These are phyloP conservation scores for Diaporthe capsici DNA, from an alignment of 2,329 filamentous ascomycete species.

Conservation along the genomic window DNA sequence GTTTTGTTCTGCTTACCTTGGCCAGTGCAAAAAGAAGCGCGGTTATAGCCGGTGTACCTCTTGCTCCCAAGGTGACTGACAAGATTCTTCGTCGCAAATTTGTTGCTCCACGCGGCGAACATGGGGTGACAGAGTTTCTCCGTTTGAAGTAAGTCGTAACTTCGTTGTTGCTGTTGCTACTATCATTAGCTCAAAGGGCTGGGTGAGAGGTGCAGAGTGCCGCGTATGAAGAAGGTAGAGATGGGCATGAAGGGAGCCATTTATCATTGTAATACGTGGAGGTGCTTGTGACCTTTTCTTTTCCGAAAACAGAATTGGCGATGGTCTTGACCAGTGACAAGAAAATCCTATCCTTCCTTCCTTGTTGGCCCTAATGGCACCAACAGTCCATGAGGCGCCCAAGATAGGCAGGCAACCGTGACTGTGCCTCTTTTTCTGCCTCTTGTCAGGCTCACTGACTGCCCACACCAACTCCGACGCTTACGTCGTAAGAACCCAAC, in stretches of 20 bases:
- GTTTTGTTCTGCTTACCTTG: constrained; percentile 5
- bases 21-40: background rate
- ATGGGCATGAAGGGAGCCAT: background rate
- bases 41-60: background rate
- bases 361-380: background rate
- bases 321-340: background rate
- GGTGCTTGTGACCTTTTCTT: background rate
- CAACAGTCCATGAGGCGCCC: background rate
- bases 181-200: background rate
- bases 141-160: background rate
- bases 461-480: background rate
- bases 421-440: constrained; percentile 8
- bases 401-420: background rate
- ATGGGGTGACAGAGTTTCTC: background rate
- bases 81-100: background rate
- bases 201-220: background rate
- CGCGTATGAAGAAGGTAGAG: background rate
- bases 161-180: background rate
- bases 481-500: constrained; percentile 9
- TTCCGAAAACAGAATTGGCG: background rate
- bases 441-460: background rate
- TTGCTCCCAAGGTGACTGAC: background rate
- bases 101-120: background rate
- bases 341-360: background rate
- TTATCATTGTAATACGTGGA: background rate